These are phyloP conservation scores for Sclerotinia spermophila DNA, from an alignment of 2,329 filamentous ascomycete genomes.

Conservation along the genomic window DNA sequence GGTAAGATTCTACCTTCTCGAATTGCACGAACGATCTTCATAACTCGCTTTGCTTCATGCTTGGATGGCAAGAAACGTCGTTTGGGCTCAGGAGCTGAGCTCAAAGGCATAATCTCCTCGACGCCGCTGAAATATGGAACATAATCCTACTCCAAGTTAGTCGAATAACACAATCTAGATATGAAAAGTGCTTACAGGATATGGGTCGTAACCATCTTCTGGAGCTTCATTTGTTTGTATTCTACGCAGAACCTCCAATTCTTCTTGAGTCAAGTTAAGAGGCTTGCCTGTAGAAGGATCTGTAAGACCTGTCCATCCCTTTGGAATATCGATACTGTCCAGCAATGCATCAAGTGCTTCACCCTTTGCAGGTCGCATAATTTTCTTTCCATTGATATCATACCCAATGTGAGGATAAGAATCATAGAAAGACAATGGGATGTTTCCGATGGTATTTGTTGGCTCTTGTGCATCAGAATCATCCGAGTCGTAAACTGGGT, in stretches of 20 bases:
- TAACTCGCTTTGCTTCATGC: conserved; percentile 91
- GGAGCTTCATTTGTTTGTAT: conserved; percentile 86
- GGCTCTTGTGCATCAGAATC: conserved; percentile 79
- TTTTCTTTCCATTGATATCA: conserved; percentile 97
- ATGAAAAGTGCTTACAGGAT: conserved; percentile 58
- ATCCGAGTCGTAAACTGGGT: conserved; percentile 94
- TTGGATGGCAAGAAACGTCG: conserved; percentile 93
- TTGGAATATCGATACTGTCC: conserved; percentile 93
- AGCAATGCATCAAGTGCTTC: conserved; percentile 89
- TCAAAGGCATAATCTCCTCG: conserved; percentile 90
- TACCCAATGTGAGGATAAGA: conserved; percentile 98
- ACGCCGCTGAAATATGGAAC: conserved; percentile 92
- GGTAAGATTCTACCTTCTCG: conserved; percentile 90
- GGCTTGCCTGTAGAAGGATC: conserved; percentile 94
- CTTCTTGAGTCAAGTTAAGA: conserved; percentile 78
- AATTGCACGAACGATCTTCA: conserved; percentile 96
- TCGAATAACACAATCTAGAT: conserved; percentile 21
- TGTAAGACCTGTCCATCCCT: conserved; percentile 95
- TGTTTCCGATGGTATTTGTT: conserved; percentile 91
- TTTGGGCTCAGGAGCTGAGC: conserved; percentile 92
- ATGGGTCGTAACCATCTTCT: conserved; percentile 86
- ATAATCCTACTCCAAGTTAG: conserved; percentile 56
- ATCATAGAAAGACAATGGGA: conserved; percentile 92
- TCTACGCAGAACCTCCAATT: conserved; percentile 82
- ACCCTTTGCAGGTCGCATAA: conserved; percentile 91